These are phyloP conservation scores for Candida gorgasii DNA, from an alignment of 805 yeast species.

Conservation along the genomic window DNA sequence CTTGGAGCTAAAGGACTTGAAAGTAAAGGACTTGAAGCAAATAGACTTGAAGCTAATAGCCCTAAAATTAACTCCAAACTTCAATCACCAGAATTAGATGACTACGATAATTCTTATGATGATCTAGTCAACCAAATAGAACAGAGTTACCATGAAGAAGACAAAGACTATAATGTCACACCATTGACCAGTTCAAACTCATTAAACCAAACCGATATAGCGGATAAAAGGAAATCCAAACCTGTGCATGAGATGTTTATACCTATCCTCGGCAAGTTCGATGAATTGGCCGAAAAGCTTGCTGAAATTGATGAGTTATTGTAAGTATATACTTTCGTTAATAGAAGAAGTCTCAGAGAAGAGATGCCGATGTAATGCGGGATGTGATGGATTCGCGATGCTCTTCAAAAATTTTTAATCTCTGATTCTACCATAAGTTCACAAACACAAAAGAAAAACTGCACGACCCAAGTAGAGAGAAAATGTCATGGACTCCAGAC, in stretches of 20 bases:
- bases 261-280: slow-evolving; percentile 55
- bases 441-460: too few relatives aligned
- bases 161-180: slow-evolving; percentile 21
- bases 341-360: not conserved
- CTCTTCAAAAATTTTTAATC: slow-evolving; percentile 8
- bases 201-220: slow-evolving; percentile 31
- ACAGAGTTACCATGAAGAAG: slow-evolving; percentile 17
- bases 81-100: not conserved
- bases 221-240: slow-evolving; percentile 27
- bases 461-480: too few relatives aligned
- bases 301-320: slow-evolving; percentile 35
- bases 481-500: slow-evolving; percentile 71
- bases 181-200: slow-evolving; percentile 41
- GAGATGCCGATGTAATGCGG: too few relatives aligned
- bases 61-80: not conserved
- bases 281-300: slow-evolving; percentile 42
- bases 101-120: slow-evolving; percentile 10
- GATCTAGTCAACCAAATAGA: slow-evolving; percentile 11
- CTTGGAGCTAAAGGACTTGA: too few relatives aligned
- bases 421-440: too few relatives aligned
- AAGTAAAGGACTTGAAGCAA: too few relatives aligned
- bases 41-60: not conserved
- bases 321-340: slow-evolving; percentile 6
- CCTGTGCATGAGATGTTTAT: slow-evolving; percentile 55
- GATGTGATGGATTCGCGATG: too few relatives aligned